phyloP scores from a whole-genome alignment of 2,329 filamentous ascomycete genomes.

The Amesomyces nigricolor region DNA sequence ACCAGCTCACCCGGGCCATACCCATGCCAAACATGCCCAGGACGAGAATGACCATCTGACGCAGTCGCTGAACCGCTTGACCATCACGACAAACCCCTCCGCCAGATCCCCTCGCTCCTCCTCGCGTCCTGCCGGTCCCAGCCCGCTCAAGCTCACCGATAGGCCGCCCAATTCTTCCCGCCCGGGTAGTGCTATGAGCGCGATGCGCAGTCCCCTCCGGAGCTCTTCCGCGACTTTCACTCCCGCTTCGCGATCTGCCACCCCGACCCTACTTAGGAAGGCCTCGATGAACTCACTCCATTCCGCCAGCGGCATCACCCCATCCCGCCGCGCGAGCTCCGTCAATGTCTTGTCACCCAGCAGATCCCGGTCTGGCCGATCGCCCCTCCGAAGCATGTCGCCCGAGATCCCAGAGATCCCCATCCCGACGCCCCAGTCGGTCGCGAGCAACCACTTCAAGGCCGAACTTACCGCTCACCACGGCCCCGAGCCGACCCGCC shows the following conservation, averaged over 20 bases:
- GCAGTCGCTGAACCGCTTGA: conserved; percentile 22
- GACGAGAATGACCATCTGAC: conserved; percentile 16
- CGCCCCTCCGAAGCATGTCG: conserved; percentile 33
- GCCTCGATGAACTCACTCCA: conserved; percentile 53
- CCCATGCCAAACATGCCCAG: background rate
- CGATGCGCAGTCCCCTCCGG: conserved; percentile 40
- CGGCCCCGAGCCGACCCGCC: conserved; percentile 35
- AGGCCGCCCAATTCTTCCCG: conserved; percentile 37
- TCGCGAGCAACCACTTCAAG: conserved; percentile 64
- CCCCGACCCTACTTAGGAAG: conserved; percentile 50
- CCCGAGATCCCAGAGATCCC: conserved; percentile 36
- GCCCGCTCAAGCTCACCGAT: conserved; percentile 34
- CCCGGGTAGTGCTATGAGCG: conserved; percentile 34
- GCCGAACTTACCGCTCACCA: conserved; percentile 64
- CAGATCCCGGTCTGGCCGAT: conserved; percentile 28
- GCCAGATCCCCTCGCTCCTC: conserved; percentile 24
- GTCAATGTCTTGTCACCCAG: conserved; percentile 41
- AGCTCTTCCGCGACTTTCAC: conserved; percentile 28
- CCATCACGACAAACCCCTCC: conserved; percentile 20
- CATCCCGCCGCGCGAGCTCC: conserved; percentile 46
- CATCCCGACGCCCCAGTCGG: conserved; percentile 43
- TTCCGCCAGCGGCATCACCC: conserved; percentile 39
- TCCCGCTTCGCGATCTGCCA: conserved; percentile 41
- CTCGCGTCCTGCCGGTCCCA: conserved; percentile 18
- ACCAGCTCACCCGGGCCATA: background rate